Base-by-base conservation (phyloP, 192 early-diverging fungal species). In the Coemansia sp. region DNA sequence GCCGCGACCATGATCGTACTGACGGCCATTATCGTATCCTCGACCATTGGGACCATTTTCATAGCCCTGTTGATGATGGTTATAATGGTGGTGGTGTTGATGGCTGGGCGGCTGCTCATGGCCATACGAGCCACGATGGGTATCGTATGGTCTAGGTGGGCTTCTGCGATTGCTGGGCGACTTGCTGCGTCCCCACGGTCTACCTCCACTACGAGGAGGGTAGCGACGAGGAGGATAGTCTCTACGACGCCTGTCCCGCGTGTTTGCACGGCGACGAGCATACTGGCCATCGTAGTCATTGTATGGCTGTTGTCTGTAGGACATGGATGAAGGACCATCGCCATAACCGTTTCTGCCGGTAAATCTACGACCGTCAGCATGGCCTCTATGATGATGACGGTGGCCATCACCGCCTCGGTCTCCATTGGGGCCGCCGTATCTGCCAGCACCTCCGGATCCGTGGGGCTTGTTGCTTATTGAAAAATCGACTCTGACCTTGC, bases 401-500 rank as follows among this genome's bases (percentile, higher is more conserved):
- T 36, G 32, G 8, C 33, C 15, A 33, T 59, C 32, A 7, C 57
- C 2, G 43, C 55, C 34, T 20, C 63, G 39, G 33, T 51, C 32
- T 28, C 28, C 17, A 18, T 64, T 4, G 4, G n/a, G n/a, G 35
- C 57, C 33, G 48, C 48, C 11, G 39, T 48, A 48, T 48, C 43
- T n/a, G 41, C 79, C 79, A 5, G 70, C 74, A 58, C 67, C 72
- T 28, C 22, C 22, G 15, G 74, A 41, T 9, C 70, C 64, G 38
- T 76, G 74, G 32, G 79, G 58, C 18, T 66, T 63, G 51, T 38
- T 73, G 33, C 75, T 82, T 51, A 82, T 65, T 33, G 79, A 82
- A 66, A 60, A 82, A 53, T 82, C 79, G 33, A 82, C 79, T 1
- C 79, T 71, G 39, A 82, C 75, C n/a, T 63, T 61, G 9, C 79